Conservation (phyloP, 495 filamentous ascomycete species). For the Penicillium verhagenii region DNA sequence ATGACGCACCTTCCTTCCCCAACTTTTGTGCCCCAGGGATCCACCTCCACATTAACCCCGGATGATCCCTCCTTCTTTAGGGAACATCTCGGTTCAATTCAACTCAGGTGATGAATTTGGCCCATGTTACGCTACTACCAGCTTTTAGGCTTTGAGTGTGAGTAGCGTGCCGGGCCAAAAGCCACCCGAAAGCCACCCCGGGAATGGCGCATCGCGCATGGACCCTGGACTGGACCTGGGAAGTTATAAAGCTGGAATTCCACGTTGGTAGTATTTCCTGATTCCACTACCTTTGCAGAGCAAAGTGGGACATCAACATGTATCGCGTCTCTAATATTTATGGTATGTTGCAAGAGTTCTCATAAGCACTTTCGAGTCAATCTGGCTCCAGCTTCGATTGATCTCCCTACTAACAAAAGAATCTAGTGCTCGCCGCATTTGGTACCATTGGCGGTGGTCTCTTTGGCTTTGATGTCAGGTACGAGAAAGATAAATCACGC, state of each 20-base stretch:
- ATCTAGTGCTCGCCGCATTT: constrained; percentile 46
- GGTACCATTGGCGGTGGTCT: constrained; percentile 50
- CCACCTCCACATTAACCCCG: constrained; percentile 17
- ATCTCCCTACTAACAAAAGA: constrained; percentile 6
- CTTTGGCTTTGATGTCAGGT: constrained; percentile 48
- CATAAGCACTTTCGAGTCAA: too few relatives aligned
- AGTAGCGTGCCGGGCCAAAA: not conserved
- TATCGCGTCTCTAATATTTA: constrained; percentile 49
- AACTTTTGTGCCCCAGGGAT: constrained; percentile 15
- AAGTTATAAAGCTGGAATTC: constrained; percentile 8
- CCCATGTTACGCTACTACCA: not conserved
- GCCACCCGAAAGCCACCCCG: constrained; percentile 3
- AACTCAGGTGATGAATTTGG: constrained; percentile 11
- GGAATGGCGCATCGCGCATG: not conserved
- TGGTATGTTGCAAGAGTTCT: constrained; percentile 22
- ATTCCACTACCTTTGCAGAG: not conserved
- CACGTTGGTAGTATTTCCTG: not conserved
- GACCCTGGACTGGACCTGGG: not conserved
- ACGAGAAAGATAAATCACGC: too few relatives aligned
- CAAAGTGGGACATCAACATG: constrained; percentile 22
- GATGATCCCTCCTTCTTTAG: constrained; percentile 22
- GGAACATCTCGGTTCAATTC: constrained; percentile 3
- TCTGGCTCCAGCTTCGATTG: too few relatives aligned
- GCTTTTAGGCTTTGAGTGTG: too few relatives aligned
- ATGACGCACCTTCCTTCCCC: constrained; percentile 20